Conservation (phyloP, 768 basidiomycete genomes). For the Leucosporidium creatinivorum region DNA sequence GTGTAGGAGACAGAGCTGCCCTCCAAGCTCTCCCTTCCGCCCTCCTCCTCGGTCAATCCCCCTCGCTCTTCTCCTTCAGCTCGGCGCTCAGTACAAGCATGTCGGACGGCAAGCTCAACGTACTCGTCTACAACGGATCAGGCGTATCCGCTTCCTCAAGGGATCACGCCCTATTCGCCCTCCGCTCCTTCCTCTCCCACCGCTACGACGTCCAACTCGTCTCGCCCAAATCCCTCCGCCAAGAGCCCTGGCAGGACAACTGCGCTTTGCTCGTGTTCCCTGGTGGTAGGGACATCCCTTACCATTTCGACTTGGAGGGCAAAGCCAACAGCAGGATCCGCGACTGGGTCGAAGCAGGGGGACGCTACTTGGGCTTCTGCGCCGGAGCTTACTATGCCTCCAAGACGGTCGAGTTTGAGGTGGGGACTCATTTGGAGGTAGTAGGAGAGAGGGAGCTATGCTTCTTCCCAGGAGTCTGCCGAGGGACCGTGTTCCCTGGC, state of each 20-base stretch:
- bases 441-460: conserved; percentile 44
- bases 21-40: no score
- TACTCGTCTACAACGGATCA: conserved; percentile 64
- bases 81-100: neutral
- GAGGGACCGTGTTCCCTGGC: conserved; percentile 46
- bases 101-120: conserved; percentile 51
- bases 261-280: conserved; percentile 76
- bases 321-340: conserved; percentile 49
- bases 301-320: conserved; percentile 42
- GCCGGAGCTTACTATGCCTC: conserved; percentile 54
- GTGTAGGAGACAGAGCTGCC: no score
- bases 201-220: conserved; percentile 72
- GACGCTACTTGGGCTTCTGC: conserved; percentile 62
- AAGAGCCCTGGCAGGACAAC: conserved; percentile 66
- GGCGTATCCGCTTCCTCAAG: conserved; percentile 52
- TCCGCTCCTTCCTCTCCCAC: conserved; percentile 57
- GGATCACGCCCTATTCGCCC: conserved; percentile 46
- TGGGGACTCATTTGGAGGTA: conserved; percentile 43
- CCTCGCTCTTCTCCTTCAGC: no score
- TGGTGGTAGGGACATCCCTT: conserved; percentile 50
- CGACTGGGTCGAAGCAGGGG: conserved; percentile 60
- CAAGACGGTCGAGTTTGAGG: conserved; percentile 44
- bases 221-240: conserved; percentile 51
- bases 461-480: conserved; percentile 46
- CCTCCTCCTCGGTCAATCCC: neutral